Percentiles rank a stretch among this genome's conserved stretches.
Conservation (phyloP, 805 yeast species). For the Pichia membranifaciens region DNA sequence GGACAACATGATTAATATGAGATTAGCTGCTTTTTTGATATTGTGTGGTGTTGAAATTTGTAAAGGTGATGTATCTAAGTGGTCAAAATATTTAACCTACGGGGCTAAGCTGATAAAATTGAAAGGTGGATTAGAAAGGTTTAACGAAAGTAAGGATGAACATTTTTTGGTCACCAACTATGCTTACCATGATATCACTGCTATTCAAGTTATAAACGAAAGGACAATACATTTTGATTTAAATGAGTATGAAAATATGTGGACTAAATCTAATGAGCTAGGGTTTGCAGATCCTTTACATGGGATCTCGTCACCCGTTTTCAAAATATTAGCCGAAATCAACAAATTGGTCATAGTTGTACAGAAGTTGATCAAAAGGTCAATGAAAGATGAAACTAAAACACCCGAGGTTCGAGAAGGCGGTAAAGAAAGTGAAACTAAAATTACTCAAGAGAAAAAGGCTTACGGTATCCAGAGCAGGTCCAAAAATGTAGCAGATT, state of each 20-base stretch:
- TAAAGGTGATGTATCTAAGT: conserved; percentile 70
- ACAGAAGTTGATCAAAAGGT: conserved; percentile 32
- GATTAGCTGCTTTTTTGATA: conserved; percentile 61
- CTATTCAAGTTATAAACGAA: conserved; percentile 52
- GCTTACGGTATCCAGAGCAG: neutral
- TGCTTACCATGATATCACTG: conserved; percentile 73
- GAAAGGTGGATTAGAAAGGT: conserved; percentile 54
- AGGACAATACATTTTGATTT: conserved; percentile 62
- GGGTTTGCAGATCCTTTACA: conserved; percentile 61
- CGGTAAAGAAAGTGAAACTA: neutral
- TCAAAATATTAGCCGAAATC: conserved; percentile 61
- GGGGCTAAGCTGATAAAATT: conserved; percentile 57
- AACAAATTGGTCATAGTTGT: conserved; percentile 52
- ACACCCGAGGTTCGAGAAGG: conserved; percentile 8
- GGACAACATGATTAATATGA: conserved; percentile 34
- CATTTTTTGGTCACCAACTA: conserved; percentile 73
- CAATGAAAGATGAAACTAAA: conserved; percentile 12
- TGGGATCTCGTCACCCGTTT: conserved; percentile 68
- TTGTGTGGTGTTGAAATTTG: conserved; percentile 79
- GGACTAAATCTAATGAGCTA: conserved; percentile 33
- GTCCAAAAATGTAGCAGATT: neutral
- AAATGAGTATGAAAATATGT: conserved; percentile 51
- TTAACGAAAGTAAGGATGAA: conserved; percentile 50
- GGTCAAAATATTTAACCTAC: conserved; percentile 62
- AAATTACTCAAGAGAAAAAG: neutral